Evolutionary conservation across 1,284 basidiomycete species (phyloP).

Genomic region (Puccinia triticina): DNA sequence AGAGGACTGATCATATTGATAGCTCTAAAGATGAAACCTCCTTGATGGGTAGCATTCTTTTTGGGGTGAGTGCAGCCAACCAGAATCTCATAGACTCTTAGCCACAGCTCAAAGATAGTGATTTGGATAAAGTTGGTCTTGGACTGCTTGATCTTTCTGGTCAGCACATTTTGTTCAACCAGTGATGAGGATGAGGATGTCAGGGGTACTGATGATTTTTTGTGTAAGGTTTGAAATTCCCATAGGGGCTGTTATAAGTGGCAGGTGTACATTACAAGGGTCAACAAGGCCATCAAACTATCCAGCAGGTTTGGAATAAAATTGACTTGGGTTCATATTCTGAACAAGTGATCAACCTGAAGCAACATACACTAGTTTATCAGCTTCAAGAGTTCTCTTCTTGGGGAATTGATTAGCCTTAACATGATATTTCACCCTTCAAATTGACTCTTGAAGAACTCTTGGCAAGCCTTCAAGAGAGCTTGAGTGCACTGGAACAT

Average conservation of each 20-base stretch:
- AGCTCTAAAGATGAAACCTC: no score
- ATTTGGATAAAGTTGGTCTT: no score
- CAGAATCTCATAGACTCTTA: no score
- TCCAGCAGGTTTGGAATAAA: neutral
- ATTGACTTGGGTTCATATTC: constrained; percentile 47
- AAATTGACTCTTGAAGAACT: constrained; percentile 76
- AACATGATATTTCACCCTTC: constrained; percentile 33
- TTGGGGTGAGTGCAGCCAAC: no score
- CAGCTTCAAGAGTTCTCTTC: no score
- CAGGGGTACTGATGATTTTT: neutral
- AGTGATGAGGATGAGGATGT: constrained; percentile 68
- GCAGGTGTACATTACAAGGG: constrained; percentile 22
- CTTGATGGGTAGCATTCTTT: no score
- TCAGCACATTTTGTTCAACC: constrained; percentile 40
- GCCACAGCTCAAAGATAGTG: no score
- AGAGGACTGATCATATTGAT: no score
- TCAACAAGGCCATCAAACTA: constrained; percentile 2
- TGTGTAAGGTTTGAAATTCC: constrained; percentile 5
- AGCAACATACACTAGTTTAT: no score
- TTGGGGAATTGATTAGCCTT: no score
- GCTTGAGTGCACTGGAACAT: constrained; percentile 69
- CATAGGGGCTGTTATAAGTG: constrained; percentile 17
- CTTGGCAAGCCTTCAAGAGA: constrained; percentile 71
- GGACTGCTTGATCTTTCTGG: no score
- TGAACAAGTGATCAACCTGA: no score